phyloP scores from a whole-genome alignment of 75 land plant species.

The Selaginella moellendorffii region DNA sequence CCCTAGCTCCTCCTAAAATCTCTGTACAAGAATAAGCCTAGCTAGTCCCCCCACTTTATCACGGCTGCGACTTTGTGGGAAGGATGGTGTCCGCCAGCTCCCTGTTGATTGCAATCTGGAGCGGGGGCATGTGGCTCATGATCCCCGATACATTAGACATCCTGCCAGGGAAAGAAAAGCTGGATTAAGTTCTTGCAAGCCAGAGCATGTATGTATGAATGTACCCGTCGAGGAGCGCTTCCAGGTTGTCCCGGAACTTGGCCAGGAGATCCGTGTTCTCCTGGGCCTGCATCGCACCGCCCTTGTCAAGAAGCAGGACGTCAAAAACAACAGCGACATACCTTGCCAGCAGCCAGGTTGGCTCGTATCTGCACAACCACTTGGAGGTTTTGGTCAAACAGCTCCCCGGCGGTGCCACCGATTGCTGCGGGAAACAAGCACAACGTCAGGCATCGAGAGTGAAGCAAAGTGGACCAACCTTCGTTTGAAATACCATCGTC shows the following conservation, averaged over 20 bases:
- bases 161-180: no score
- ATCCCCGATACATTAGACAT: constrained; percentile 54
- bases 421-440: constrained; percentile 22
- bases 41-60: no score
- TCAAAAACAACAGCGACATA: no score
- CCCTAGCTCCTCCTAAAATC: no score
- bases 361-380: constrained; percentile 43
- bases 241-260: constrained; percentile 55
- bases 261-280: constrained; percentile 62
- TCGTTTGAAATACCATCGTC: constrained; percentile 64
- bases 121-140: constrained; percentile 80
- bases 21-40: no score
- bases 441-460: no score
- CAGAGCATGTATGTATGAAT: no score
- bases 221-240: constrained; percentile 48
- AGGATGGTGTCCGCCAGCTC: constrained; percentile 61
- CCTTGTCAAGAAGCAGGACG: no score
- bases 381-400: constrained; percentile 51
- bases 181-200: no score
- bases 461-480: no score
- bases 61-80: constrained; percentile 29
- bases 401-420: constrained; percentile 31
- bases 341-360: constrained; percentile 56
- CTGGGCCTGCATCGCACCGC: constrained; percentile 71
- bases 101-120: constrained; percentile 56